Conservation (phyloP, 192 early-diverging fungal species). For the Mortierella hygrophila region DNA sequence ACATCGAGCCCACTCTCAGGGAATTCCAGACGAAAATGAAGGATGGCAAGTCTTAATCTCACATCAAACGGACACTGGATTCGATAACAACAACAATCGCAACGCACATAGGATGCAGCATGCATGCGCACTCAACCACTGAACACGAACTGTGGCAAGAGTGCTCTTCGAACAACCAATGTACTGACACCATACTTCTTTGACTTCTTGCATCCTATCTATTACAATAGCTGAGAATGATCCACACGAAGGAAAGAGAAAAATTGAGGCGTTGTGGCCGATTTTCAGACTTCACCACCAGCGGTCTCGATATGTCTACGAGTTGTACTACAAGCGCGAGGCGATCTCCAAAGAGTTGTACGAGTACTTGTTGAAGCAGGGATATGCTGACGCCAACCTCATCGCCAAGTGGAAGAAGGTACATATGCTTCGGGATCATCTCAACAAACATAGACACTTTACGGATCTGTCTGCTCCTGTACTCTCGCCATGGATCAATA, state of each 20-base stretch:
- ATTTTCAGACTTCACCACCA: constrained; percentile 98
- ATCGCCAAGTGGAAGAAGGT: constrained; percentile 99
- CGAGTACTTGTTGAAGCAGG: constrained; percentile 92
- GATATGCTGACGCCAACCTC: constrained; percentile 90
- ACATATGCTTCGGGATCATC: constrained; percentile 3
- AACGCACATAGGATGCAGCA: background rate
- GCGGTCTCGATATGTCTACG: constrained; percentile 96
- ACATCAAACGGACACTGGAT: background rate
- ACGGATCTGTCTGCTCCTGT: background rate
- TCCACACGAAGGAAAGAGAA: constrained; percentile 92
- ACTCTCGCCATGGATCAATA: background rate
- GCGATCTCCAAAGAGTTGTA: constrained; percentile 94
- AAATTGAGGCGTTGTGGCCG: constrained; percentile 92
- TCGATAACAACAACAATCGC: background rate
- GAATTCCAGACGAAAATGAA: constrained; percentile 96
- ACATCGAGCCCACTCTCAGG: constrained; percentile 91
- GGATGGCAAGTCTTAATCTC: constrained; percentile 74
- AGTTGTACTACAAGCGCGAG: constrained; percentile 95
- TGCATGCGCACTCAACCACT: background rate
- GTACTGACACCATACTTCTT: background rate
- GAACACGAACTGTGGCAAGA: background rate
- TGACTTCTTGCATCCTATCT: background rate
- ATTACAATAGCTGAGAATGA: constrained; percentile 89
- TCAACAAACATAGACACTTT: background rate
- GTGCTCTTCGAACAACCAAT: background rate